Evolutionary conservation across 2,329 filamentous ascomycete genomes (phyloP).

Genomic region (Fusarium nurragi): DNA sequence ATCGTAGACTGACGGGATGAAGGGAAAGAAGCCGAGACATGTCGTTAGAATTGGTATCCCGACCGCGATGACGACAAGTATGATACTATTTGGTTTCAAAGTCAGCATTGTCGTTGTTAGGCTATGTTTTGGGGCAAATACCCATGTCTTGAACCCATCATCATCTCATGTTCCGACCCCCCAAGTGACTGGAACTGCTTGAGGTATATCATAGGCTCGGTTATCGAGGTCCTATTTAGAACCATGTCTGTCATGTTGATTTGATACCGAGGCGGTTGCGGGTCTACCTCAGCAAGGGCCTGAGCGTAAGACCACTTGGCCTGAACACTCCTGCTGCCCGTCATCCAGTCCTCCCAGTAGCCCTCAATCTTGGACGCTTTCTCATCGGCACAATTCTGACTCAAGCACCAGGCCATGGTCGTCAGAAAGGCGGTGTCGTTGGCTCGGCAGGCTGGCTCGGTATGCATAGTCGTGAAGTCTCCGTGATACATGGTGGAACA

Average conservation of each 20-base stretch:
- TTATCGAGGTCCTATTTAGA: background rate
- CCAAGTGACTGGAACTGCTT: slow-evolving; percentile 8
- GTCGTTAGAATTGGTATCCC: slow-evolving; percentile 9
- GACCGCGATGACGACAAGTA: background rate
- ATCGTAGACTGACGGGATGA: slow-evolving; percentile 7
- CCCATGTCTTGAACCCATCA: slow-evolving; percentile 9
- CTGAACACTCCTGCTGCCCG: background rate
- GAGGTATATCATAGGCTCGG: background rate
- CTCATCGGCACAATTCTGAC: background rate
- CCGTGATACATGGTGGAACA: slow-evolving; percentile 8
- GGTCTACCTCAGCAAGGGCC: slow-evolving; percentile 1
- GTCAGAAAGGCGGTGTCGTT: slow-evolving; percentile 5
- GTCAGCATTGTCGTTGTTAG: rapidly evolving
- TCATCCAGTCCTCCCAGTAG: slow-evolving; percentile 9
- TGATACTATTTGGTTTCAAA: background rate
- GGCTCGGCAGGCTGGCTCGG: slow-evolving; percentile 2
- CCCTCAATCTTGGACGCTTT: slow-evolving; percentile 6
- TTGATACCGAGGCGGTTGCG: background rate
- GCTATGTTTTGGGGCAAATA: background rate
- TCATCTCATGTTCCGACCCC: slow-evolving; percentile 7
- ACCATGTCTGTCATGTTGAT: background rate
- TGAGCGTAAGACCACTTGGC: slow-evolving; percentile 11
- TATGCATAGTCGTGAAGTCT: background rate
- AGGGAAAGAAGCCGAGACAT: slow-evolving; percentile 5
- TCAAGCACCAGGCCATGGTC: slow-evolving; percentile 10